phyloP scores from a whole-genome alignment of 2,329 filamentous ascomycete species.

The Phialemoniopsis sp. region DNA sequence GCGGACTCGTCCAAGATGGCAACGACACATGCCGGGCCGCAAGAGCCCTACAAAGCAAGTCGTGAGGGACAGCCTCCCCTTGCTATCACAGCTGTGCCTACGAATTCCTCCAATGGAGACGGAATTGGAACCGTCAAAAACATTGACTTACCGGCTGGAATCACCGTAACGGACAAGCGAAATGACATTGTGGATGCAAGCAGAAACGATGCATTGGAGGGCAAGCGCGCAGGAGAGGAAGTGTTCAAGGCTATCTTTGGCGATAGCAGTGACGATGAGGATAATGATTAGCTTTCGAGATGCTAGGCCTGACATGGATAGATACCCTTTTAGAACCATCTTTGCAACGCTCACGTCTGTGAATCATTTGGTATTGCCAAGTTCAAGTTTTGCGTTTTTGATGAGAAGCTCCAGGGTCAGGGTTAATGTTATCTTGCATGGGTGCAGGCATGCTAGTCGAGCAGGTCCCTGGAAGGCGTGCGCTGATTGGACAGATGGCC shows the following conservation, averaged over 20 bases:
- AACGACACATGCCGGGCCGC: neutral
- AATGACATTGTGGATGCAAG: constrained; percentile 59
- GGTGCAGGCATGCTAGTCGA: too few relatives aligned
- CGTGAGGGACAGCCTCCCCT: neutral
- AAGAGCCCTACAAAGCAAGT: neutral
- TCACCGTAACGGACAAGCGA: constrained; percentile 7
- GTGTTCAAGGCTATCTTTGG: constrained; percentile 94
- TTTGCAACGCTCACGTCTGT: too few relatives aligned
- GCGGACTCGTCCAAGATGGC: constrained; percentile 8
- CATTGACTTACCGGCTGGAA: constrained; percentile 6
- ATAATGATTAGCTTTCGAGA: constrained; percentile 1
- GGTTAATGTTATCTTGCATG: too few relatives aligned
- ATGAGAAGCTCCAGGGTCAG: too few relatives aligned
- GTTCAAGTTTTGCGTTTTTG: too few relatives aligned
- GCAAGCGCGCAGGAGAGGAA: constrained; percentile 68
- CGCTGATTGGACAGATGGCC: too few relatives aligned
- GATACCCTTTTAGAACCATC: too few relatives aligned
- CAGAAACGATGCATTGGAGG: constrained; percentile 75
- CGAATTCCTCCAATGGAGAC: too few relatives aligned
- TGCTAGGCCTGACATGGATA: too few relatives aligned
- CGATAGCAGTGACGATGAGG: constrained; percentile 67
- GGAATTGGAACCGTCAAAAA: neutral
- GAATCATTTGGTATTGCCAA: too few relatives aligned
- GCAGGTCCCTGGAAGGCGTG: too few relatives aligned
- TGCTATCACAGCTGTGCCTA: too few relatives aligned